Evolutionary conservation across 352 stramenopile genomes (phyloP).

Genomic region (Phytophthora colocasiae): DNA sequence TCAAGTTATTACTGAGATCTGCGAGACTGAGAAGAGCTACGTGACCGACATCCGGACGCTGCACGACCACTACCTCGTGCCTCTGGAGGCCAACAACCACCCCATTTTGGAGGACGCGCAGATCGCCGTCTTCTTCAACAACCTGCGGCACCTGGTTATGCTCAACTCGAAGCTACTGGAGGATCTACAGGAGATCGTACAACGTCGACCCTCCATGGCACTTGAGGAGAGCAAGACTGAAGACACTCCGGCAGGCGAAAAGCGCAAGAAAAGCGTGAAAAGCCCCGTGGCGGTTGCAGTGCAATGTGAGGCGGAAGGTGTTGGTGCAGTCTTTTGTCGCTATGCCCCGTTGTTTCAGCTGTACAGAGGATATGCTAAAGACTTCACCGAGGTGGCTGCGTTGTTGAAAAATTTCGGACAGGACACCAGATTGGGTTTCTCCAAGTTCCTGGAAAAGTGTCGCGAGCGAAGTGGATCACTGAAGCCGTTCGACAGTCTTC

Average conservation of each 20-base stretch:
- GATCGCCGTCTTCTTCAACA: conserved; percentile 91
- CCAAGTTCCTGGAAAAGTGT: conserved; percentile 66
- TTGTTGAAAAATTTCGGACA: conserved; percentile 65
- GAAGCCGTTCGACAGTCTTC: conserved; percentile 83
- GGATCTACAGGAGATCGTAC: conserved; percentile 70
- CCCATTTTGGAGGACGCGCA: conserved; percentile 85
- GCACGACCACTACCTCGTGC: conserved; percentile 83
- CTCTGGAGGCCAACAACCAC: conserved; percentile 78
- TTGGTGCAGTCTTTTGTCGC: conserved; percentile 82
- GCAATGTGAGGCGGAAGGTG: conserved; percentile 42
- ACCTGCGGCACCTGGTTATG: conserved; percentile 80
- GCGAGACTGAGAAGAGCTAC: conserved; percentile 79
- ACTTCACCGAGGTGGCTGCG: conserved; percentile 79
- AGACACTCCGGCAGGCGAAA: conserved; percentile 7
- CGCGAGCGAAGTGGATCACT: conserved; percentile 53
- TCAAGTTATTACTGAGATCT: conserved; percentile 84
- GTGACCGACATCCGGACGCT: conserved; percentile 78
- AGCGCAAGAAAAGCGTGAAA: conserved; percentile 36
- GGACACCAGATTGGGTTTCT: conserved; percentile 59
- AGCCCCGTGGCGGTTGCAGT: conserved; percentile 42
- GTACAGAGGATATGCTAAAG: conserved; percentile 84
- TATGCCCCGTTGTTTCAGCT: conserved; percentile 87
- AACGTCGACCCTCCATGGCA: conserved; percentile 29
- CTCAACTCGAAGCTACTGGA: conserved; percentile 87
- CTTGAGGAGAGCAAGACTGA: conserved; percentile 8